Conservation (phyloP, 1,139 yeast genomes). For the Yamadazyma trypodendri region DNA sequence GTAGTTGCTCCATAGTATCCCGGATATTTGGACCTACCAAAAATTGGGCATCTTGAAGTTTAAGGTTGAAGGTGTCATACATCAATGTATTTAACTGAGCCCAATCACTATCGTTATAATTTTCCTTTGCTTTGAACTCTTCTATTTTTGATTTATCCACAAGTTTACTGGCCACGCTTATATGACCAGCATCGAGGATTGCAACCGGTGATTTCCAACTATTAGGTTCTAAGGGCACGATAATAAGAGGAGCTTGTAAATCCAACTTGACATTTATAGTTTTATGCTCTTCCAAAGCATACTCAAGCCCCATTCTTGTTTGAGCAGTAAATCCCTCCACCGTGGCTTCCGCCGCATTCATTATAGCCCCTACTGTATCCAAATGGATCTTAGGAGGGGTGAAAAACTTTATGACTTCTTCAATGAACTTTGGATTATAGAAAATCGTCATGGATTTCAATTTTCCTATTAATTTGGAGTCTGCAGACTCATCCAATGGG, state of each 20-base stretch:
- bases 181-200: slow-evolving; percentile 93
- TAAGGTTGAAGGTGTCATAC: slow-evolving; percentile 84
- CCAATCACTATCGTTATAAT: slow-evolving; percentile 75
- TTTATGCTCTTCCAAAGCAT: slow-evolving; percentile 91
- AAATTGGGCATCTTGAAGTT: slow-evolving; percentile 82
- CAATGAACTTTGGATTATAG: slow-evolving; percentile 79
- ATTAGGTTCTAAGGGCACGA: slow-evolving; percentile 81
- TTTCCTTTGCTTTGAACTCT: slow-evolving; percentile 66
- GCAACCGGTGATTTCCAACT: slow-evolving; percentile 87
- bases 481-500: slow-evolving; percentile 83
- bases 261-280: slow-evolving; percentile 83
- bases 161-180: slow-evolving; percentile 77
- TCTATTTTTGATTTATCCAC: slow-evolving; percentile 71
- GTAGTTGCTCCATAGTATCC: slow-evolving; percentile 71
- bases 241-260: slow-evolving; percentile 88
- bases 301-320: slow-evolving; percentile 89
- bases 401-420: slow-evolving; percentile 72
- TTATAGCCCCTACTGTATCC: slow-evolving; percentile 86
- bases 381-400: slow-evolving; percentile 83
- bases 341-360: slow-evolving; percentile 95
- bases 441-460: slow-evolving; percentile 86
- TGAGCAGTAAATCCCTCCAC: slow-evolving; percentile 88
- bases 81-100: slow-evolving; percentile 66
- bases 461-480: slow-evolving; percentile 69
- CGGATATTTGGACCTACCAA: slow-evolving; percentile 81